These are phyloP conservation scores for Pistacia vera DNA, from an alignment of 345 rosid genomes.

Conservation along the genomic window DNA sequence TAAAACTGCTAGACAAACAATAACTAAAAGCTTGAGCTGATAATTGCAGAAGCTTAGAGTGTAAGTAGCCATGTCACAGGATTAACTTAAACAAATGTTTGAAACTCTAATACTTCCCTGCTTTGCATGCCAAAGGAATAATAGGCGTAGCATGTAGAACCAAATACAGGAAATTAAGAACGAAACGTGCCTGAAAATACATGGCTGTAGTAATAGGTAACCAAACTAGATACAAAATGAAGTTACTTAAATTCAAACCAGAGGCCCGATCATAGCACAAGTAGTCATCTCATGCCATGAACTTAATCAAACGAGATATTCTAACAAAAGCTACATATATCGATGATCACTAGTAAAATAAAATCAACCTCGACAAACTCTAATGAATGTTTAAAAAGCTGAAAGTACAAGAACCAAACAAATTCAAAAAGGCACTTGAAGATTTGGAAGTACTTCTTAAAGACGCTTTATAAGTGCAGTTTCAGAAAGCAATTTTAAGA, in stretches of 20 bases:
- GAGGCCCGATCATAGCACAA: neutral
- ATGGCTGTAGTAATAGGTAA: neutral
- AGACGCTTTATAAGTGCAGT: neutral
- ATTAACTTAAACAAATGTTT: neutral
- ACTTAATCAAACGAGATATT: neutral
- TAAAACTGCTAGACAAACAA: neutral
- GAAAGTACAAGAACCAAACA: neutral
- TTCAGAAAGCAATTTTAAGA: neutral
- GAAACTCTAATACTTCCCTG: neutral
- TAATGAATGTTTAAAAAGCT: neutral
- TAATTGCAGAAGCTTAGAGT: neutral
- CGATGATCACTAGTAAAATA: neutral
- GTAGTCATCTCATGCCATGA: neutral
- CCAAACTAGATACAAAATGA: neutral
- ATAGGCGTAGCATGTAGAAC: neutral
- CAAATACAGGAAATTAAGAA: neutral
- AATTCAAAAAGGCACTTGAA: too few species aligned
- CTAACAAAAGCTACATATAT: neutral
- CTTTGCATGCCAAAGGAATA: neutral
- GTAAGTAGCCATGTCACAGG: neutral
- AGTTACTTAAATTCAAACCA: neutral
- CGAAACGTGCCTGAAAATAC: neutral
- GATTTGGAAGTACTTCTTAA: neutral
- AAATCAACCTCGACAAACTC: neutral
- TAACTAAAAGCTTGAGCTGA: neutral